Evolutionary conservation across 139 green algal genomes (phyloP).

Genomic region (Tetraselmis chui): DNA sequence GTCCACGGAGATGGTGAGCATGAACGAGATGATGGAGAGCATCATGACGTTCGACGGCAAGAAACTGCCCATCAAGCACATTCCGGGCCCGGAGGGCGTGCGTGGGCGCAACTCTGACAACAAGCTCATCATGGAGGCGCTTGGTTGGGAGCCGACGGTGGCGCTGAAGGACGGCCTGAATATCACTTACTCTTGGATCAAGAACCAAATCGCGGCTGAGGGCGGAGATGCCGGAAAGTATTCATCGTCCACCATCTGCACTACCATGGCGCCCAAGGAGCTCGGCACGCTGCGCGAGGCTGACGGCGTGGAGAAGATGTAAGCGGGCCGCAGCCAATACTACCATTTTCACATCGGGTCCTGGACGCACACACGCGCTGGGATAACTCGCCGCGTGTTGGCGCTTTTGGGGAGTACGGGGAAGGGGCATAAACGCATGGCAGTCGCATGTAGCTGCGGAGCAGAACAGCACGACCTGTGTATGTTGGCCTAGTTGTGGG

Average conservation of each 20-base stretch:
- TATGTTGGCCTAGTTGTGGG: too few relatives aligned
- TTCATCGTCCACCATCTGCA: slow-evolving; percentile 69
- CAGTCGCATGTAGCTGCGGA: too few relatives aligned
- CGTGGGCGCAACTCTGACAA: slow-evolving; percentile 94
- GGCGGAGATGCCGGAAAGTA: slow-evolving; percentile 60
- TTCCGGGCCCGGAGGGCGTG: slow-evolving; percentile 96
- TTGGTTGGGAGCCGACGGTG: slow-evolving; percentile 93
- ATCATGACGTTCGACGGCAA: slow-evolving; percentile 60
- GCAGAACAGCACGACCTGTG: too few relatives aligned
- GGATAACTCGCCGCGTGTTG: too few relatives aligned
- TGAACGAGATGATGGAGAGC: slow-evolving; percentile 91
- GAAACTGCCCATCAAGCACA: slow-evolving; percentile 92
- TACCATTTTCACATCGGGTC: too few relatives aligned
- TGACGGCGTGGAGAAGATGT: slow-evolving; percentile 76
- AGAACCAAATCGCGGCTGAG: slow-evolving; percentile 40
- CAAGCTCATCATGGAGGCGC: slow-evolving; percentile 89
- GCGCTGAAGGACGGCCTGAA: slow-evolving; percentile 73
- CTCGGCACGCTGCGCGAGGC: slow-evolving; percentile 81
- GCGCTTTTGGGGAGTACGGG: too few relatives aligned
- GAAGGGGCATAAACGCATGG: too few relatives aligned
- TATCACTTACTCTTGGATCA: slow-evolving; percentile 48
- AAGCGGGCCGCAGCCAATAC: too few relatives aligned
- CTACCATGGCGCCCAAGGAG: slow-evolving; percentile 73
- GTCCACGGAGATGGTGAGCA: slow-evolving; percentile 87
- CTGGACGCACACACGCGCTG: too few relatives aligned